These are phyloP conservation scores for Aaosphaeria pasadenensis DNA, from an alignment of 2,329 filamentous ascomycete genomes.

Conservation along the genomic window DNA sequence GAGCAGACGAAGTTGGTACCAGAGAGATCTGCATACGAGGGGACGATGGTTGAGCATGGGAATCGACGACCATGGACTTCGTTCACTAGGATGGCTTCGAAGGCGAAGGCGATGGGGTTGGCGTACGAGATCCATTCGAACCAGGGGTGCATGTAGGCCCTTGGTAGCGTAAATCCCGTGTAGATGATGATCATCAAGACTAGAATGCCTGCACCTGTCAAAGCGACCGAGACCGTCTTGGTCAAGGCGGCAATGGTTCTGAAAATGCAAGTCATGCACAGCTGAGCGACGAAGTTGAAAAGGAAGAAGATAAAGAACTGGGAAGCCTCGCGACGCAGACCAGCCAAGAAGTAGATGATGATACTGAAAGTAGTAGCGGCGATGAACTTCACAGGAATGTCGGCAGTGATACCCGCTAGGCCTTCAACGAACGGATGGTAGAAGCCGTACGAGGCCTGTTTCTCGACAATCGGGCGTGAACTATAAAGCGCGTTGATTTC, in stretches of 20 bases:
- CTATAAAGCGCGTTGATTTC: slow-evolving; percentile 62
- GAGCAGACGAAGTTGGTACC: slow-evolving; percentile 37
- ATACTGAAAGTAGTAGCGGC: slow-evolving; percentile 75
- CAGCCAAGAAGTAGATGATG: slow-evolving; percentile 80
- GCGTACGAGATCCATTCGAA: slow-evolving; percentile 57
- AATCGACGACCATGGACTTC: slow-evolving; percentile 49
- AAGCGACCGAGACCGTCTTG: slow-evolving; percentile 59
- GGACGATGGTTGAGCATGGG: slow-evolving; percentile 37
- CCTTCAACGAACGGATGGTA: slow-evolving; percentile 88
- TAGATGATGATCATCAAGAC: slow-evolving; percentile 64
- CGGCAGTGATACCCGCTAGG: slow-evolving; percentile 75
- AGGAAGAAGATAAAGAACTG: slow-evolving; percentile 79
- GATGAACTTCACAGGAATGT: slow-evolving; percentile 74
- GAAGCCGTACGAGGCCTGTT: slow-evolving; percentile 79
- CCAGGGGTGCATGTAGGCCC: slow-evolving; percentile 53
- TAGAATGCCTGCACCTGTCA: slow-evolving; percentile 53
- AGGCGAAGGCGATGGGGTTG: slow-evolving; percentile 75
- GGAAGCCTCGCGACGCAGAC: slow-evolving; percentile 67
- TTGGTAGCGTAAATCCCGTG: slow-evolving; percentile 67
- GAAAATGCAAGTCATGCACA: slow-evolving; percentile 80
- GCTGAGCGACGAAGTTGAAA: slow-evolving; percentile 54
- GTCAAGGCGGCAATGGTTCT: slow-evolving; percentile 73
- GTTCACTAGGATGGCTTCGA: slow-evolving; percentile 77
- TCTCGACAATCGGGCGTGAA: slow-evolving; percentile 87
- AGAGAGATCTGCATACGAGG: slow-evolving; percentile 30